A percentile compares a stretch with the other conserved stretches of the same genome.
These are phyloP conservation scores for Cryomyces minteri DNA, from an alignment of 495 filamentous ascomycete genomes.

Conservation along the genomic window DNA sequence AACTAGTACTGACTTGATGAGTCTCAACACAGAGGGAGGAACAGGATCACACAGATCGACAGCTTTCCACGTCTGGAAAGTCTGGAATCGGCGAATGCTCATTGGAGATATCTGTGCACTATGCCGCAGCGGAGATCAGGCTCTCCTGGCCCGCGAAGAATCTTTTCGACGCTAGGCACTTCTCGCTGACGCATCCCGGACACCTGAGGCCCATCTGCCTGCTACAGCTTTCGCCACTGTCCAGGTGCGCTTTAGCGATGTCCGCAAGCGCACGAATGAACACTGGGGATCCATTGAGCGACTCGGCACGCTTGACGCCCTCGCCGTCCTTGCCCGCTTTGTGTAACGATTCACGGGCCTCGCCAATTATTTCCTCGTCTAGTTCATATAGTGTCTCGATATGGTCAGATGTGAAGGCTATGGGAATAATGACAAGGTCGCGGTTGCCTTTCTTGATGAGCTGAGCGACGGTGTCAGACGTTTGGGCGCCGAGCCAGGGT, in stretches of 20 bases:
- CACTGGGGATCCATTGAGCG: slow-evolving; percentile 74
- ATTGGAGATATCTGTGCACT: too few relatives aligned
- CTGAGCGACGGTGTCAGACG: slow-evolving; percentile 64
- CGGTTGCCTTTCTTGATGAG: slow-evolving; percentile 85
- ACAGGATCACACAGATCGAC: too few relatives aligned
- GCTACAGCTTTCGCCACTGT: slow-evolving; percentile 47
- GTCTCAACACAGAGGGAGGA: too few relatives aligned
- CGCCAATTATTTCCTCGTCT: slow-evolving; percentile 87
- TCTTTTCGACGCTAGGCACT: slow-evolving; percentile 78
- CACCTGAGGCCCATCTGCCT: slow-evolving; percentile 82
- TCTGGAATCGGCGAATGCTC: too few relatives aligned
- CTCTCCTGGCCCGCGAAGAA: slow-evolving; percentile 50
- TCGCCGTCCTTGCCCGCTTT: slow-evolving; percentile 22
- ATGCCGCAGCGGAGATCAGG: neutral
- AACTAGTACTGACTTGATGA: too few relatives aligned
- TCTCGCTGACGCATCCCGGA: slow-evolving; percentile 82
- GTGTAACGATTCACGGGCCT: slow-evolving; percentile 39
- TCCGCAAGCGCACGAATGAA: slow-evolving; percentile 87
- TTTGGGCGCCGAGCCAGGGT: slow-evolving; percentile 93
- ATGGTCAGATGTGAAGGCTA: slow-evolving; percentile 96
- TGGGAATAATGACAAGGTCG: slow-evolving; percentile 81
- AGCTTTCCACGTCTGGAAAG: too few relatives aligned
- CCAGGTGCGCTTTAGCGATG: slow-evolving; percentile 62
- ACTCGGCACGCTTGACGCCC: slow-evolving; percentile 79
- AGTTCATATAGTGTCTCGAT: slow-evolving; percentile 96